Evolutionary conservation across 2,329 filamentous ascomycete species (phyloP).

Genomic region (Davidsoniella virescens): DNA sequence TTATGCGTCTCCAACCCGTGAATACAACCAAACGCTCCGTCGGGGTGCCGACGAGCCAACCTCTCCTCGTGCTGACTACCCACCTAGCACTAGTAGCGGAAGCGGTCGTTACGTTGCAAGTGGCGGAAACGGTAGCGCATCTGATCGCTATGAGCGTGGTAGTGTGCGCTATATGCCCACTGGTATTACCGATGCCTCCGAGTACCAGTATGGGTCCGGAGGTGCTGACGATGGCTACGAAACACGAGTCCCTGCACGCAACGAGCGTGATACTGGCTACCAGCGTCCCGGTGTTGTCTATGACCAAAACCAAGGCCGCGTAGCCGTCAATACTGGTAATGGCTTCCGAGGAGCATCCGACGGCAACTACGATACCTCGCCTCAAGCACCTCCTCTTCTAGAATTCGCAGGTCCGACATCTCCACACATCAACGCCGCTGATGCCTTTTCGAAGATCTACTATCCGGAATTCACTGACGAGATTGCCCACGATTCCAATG

Average conservation of each 20-base stretch:
- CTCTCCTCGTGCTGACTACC: background rate
- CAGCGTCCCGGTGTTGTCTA: conserved; percentile 3
- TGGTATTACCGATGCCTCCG: background rate
- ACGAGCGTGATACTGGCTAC: background rate
- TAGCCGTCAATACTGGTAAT: background rate
- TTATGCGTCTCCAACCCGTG: conserved; percentile 2
- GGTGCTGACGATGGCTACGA: background rate
- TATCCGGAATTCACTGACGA: no score
- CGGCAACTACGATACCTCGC: background rate
- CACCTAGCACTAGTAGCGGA: background rate
- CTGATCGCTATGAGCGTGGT: background rate
- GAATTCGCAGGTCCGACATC: background rate
- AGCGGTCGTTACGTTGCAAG: background rate
- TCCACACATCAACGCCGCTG: background rate
- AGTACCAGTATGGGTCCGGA: background rate
- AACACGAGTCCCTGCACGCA: background rate
- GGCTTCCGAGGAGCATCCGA: background rate
- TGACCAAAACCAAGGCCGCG: background rate
- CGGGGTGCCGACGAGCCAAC: background rate
- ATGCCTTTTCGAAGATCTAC: no score
- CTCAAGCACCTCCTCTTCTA: background rate
- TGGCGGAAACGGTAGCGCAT: background rate
- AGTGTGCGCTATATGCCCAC: background rate
- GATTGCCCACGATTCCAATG: no score
- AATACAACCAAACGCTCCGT: background rate